phyloP scores from a whole-genome alignment of 2,329 filamentous ascomycete species.

The Talaromyces islandicus region DNA sequence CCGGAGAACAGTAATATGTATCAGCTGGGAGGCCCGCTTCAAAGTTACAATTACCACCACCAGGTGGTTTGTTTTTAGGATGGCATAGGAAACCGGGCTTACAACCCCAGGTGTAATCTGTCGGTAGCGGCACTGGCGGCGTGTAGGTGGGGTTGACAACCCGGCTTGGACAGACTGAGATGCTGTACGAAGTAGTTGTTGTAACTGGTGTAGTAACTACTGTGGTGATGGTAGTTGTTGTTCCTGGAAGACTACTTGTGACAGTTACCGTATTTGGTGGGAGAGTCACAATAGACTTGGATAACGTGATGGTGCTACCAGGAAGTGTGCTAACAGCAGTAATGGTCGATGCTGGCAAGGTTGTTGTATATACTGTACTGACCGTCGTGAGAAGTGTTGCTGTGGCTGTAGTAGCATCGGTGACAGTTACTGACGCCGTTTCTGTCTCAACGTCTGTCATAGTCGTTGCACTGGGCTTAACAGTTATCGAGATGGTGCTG shows the following conservation, averaged over 20 bases:
- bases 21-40: conserved; percentile 34
- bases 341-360: neutral
- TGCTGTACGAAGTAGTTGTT: neutral
- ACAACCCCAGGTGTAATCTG: conserved; percentile 38
- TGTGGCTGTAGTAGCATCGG: neutral
- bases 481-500: neutral
- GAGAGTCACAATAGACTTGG: neutral
- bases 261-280: neutral
- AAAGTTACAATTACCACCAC: conserved; percentile 28
- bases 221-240: neutral
- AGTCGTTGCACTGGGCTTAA: neutral
- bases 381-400: neutral
- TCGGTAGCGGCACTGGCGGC: conserved; percentile 18
- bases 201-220: neutral
- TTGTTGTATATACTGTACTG: neutral
- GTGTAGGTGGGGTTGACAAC: conserved; percentile 26
- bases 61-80: conserved; percentile 22
- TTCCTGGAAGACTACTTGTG: neutral
- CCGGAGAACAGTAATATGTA: conserved; percentile 33
- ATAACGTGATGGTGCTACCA: conserved; percentile 1
- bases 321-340: conserved; percentile 1
- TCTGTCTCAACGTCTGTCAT: neutral
- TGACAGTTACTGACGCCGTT: neutral
- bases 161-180: conserved; percentile 23
- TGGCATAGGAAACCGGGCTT: conserved; percentile 38